A percentile compares a stretch with the other conserved stretches of the same genome.
These are phyloP conservation scores for Starmerella cellae DNA, from an alignment of 805 yeast species.

Conservation along the genomic window DNA sequence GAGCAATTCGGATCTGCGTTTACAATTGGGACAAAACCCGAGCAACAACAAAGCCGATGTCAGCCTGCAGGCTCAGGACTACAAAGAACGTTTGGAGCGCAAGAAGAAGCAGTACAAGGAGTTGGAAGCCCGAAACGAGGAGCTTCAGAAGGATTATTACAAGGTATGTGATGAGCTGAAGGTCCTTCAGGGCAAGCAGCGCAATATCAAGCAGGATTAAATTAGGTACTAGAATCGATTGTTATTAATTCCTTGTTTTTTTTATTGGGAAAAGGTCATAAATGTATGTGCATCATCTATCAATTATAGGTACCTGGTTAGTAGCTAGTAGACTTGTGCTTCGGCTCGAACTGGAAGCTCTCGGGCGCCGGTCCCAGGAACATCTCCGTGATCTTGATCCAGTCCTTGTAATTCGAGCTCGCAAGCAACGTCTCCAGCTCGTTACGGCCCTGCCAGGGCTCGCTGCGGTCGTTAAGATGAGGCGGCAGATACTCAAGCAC, in stretches of 20 bases:
- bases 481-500: slow-evolving; percentile 81
- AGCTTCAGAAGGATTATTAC: slow-evolving; percentile 54
- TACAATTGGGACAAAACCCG: slow-evolving; percentile 10
- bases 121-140: slow-evolving; percentile 59
- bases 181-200: slow-evolving; percentile 15
- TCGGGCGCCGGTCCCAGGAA: slow-evolving; percentile 78
- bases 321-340: slow-evolving; percentile 86
- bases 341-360: slow-evolving; percentile 69
- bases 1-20: slow-evolving; percentile 35
- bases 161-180: slow-evolving; percentile 30
- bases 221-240: no score
- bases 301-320: no score
- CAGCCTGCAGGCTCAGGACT: slow-evolving; percentile 34
- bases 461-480: slow-evolving; percentile 83
- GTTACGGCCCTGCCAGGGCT: slow-evolving; percentile 81
- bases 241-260: no score
- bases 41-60: slow-evolving; percentile 40
- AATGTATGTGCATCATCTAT: no score
- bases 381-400: slow-evolving; percentile 94
- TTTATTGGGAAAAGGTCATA: no score
- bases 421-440: slow-evolving; percentile 86
- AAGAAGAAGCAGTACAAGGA: slow-evolving; percentile 53
- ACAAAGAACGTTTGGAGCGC: slow-evolving; percentile 40
- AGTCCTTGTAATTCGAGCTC: slow-evolving; percentile 72
- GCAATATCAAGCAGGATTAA: background rate